These are phyloP conservation scores for Boletus austroedulis DNA, from an alignment of 1,284 basidiomycete species.

Conservation along the genomic window DNA sequence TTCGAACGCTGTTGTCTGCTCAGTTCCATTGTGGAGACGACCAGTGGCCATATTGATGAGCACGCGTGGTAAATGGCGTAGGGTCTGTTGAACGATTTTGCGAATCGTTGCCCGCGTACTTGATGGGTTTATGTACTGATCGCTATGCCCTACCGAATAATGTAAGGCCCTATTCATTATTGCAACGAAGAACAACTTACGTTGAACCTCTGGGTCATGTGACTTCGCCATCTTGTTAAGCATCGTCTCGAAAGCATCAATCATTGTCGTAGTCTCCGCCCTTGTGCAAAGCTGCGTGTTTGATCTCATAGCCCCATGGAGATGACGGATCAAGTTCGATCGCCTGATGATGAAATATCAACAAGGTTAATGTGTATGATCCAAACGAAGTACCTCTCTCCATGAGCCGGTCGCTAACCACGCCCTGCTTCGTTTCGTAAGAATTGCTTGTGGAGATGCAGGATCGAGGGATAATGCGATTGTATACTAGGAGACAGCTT, in stretches of 20 bases:
- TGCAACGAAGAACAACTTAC: not conserved
- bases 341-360: not conserved
- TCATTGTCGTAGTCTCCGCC: not conserved
- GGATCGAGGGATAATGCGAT: not conserved
- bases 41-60: too few relatives aligned
- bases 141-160: too few relatives aligned
- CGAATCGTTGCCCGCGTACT: too few relatives aligned
- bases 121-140: too few relatives aligned
- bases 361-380: not conserved
- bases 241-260: not conserved
- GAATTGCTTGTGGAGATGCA: not conserved
- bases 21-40: too few relatives aligned
- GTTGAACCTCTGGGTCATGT: not conserved
- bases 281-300: not conserved
- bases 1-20: too few relatives aligned
- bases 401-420: not conserved
- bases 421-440: not conserved
- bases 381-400: not conserved
- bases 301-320: not conserved
- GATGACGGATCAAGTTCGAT: not conserved
- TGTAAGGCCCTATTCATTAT: too few relatives aligned
- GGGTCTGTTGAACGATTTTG: too few relatives aligned
- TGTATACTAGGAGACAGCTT: not conserved
- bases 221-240: not conserved
- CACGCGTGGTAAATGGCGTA: too few relatives aligned